Evolutionary conservation across 2,329 filamentous ascomycete species (phyloP).

Genomic region (Penicillium glabrum): DNA sequence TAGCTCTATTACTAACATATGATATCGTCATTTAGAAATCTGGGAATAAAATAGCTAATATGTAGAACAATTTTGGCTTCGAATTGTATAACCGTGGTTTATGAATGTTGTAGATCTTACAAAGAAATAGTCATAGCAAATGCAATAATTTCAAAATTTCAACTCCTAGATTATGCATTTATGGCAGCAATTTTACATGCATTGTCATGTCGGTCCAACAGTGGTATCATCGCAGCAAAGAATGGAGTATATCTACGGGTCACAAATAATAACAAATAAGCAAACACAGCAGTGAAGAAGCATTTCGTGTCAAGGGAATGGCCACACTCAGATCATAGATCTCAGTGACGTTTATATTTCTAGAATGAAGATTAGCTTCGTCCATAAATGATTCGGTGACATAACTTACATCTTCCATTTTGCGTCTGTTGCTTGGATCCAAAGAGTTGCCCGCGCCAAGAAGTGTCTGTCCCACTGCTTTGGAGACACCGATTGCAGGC

Average conservation of each 20-base stretch:
- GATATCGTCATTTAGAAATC: too few relatives aligned
- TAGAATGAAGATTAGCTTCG: constrained; percentile 17
- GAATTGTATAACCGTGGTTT: too few relatives aligned
- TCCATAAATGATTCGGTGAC: not conserved
- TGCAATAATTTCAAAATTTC: not conserved
- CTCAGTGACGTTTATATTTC: constrained; percentile 47
- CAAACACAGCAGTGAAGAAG: not conserved
- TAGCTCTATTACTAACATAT: too few relatives aligned
- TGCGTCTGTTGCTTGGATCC: constrained; percentile 76
- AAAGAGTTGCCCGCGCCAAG: constrained; percentile 90
- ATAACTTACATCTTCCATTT: constrained; percentile 81
- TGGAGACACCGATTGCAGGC: constrained; percentile 85
- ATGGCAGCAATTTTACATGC: constrained; percentile 10
- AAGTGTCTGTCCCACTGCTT: constrained; percentile 83
- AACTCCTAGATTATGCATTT: constrained; percentile 10
- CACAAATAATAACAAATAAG: not conserved
- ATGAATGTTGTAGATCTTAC: too few relatives aligned
- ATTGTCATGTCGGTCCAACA: constrained; percentile 6
- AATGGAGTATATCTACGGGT: constrained; percentile 8
- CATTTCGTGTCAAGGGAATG: not conserved
- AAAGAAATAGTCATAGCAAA: not conserved
- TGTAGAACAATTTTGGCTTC: too few relatives aligned
- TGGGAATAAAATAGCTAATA: too few relatives aligned
- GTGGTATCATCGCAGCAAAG: constrained; percentile 19
- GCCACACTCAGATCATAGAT: not conserved